These are phyloP conservation scores for Cucurbita maxima DNA, from an alignment of 306 rosid species.

Conservation along the genomic window DNA sequence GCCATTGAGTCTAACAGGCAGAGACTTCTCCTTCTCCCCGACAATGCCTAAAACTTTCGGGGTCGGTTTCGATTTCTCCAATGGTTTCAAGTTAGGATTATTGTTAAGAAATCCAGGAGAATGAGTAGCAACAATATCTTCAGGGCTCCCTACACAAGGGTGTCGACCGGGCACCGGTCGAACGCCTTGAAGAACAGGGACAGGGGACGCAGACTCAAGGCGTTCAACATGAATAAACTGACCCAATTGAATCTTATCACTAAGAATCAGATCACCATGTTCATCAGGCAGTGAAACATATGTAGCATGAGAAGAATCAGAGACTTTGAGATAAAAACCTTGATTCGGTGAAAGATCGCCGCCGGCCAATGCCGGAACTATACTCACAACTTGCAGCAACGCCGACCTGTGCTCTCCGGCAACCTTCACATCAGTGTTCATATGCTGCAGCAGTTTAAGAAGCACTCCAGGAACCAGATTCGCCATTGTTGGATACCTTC, in stretches of 20 bases:
- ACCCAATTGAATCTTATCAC: slow-evolving; percentile 92
- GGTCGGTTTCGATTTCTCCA: slow-evolving; percentile 31
- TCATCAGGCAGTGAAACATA: slow-evolving; percentile 88
- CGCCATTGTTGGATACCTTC: slow-evolving; percentile 59
- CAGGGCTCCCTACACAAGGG: slow-evolving; percentile 84
- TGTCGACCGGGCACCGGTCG: slow-evolving; percentile 92
- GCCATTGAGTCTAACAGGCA: slow-evolving; percentile 17
- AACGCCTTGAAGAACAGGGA: slow-evolving; percentile 82
- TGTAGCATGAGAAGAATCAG: slow-evolving; percentile 94
- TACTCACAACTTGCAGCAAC: slow-evolving; percentile 82
- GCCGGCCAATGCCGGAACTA: slow-evolving; percentile 90
- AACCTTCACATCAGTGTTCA: slow-evolving; percentile 84
- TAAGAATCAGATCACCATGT: slow-evolving; percentile 87
- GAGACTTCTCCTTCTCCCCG: slow-evolving; percentile 29
- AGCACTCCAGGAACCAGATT: slow-evolving; percentile 99
- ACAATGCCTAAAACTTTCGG: slow-evolving; percentile 18
- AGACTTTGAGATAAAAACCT: slow-evolving; percentile 91
- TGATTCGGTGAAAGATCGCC: slow-evolving; percentile 73
- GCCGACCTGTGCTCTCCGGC: slow-evolving; percentile 92
- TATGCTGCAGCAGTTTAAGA: slow-evolving; percentile 80
- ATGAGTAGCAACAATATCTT: slow-evolving; percentile 79
- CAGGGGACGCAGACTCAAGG: slow-evolving; percentile 78
- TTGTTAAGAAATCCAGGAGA: slow-evolving; percentile 56
- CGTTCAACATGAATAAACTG: slow-evolving; percentile 88
- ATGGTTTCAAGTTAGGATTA: slow-evolving; percentile 21